Base-by-base conservation (phyloP, 2,329 filamentous ascomycete species). In the Corniculantispora saksenae region DNA sequence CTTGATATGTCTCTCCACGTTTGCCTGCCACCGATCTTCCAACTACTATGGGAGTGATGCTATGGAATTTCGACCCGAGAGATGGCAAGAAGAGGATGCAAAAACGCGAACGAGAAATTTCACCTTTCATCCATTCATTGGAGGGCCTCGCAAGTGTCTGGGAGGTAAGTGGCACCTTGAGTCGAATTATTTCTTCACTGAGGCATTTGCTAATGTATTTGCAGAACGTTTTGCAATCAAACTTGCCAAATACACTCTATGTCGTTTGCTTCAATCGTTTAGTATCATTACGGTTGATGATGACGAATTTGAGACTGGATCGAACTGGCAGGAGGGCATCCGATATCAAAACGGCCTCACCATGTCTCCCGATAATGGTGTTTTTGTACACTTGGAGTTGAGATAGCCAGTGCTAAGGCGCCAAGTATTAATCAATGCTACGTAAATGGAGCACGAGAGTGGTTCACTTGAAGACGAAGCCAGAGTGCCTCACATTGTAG, bases 111-210 rank as follows among this genome's bases (percentile, higher is more conserved):
- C 25, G 19, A 59, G 27, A 7, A 32, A 66, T 27, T 66, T 66
- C 19, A 63, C 64, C 38, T 66, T 66, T 48, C 64, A 66, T 43
- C 59, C 64, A 13, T 66, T 66, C 25, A 58, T 66, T 17, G 64
- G 64, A 45, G 64, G 64, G 6, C 64, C 64, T 17, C 64, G 64
- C 47, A 66, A 60, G 60, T 66, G 64, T 45, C 64, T 66, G 17
- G 61, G 65, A 32, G 56, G 65, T 66, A 61, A 9, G 25, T 48
- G 21, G 6, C 5, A 48, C 32, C 27, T 1, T 56, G 10, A 43
- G 10, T 54, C 50, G 29, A 29, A 7, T 17, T 60, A 19, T 29
- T 27, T 25, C 47, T 53, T 47, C 50, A 4, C 19, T 7, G 23
- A n/a, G 7, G 10, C 10, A 25, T 45, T 56, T 19, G 21, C 59